Percentiles rank a stretch among this genome's conserved stretches.
Conservation (phyloP, 176 grass and related monocot genomes). For the Urochloa ruziziensis region DNA sequence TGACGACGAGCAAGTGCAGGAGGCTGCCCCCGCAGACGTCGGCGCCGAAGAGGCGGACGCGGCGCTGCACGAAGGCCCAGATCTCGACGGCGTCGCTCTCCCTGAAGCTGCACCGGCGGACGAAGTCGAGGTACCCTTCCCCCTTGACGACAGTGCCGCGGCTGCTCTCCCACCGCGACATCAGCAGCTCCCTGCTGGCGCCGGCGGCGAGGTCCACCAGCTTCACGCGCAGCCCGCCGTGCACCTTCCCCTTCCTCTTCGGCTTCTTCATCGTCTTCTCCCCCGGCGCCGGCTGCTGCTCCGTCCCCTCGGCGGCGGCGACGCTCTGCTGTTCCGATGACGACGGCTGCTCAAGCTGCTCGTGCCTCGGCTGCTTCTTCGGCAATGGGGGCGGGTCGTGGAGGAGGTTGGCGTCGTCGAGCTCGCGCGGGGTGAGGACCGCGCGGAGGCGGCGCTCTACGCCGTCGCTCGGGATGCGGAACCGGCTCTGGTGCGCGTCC, state of each 20-base stretch:
- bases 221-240: slow-evolving; percentile 20
- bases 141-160: slow-evolving; percentile 23
- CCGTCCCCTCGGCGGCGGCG: neutral
- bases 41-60: neutral
- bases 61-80: slow-evolving; percentile 17
- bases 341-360: too few species aligned
- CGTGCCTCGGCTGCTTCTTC: neutral
- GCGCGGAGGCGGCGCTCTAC: neutral
- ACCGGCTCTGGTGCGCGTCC: slow-evolving; percentile 33
- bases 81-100: neutral
- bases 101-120: neutral
- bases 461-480: slow-evolving; percentile 14
- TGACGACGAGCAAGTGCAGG: slow-evolving; percentile 38
- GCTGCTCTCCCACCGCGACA: slow-evolving; percentile 28
- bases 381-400: neutral
- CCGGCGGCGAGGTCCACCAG: neutral
- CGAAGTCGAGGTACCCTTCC: slow-evolving; percentile 6
- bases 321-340: too few species aligned
- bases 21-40: slow-evolving; percentile 37
- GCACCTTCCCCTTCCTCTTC: neutral
- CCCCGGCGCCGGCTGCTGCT: neutral
- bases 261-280: slow-evolving; percentile 1
- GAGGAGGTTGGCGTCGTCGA: slow-evolving; percentile 20
- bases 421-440: slow-evolving; percentile 9
- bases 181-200: neutral